Conservation (phyloP, 768 basidiomycete genomes). For the Nidularia sp. region DNA sequence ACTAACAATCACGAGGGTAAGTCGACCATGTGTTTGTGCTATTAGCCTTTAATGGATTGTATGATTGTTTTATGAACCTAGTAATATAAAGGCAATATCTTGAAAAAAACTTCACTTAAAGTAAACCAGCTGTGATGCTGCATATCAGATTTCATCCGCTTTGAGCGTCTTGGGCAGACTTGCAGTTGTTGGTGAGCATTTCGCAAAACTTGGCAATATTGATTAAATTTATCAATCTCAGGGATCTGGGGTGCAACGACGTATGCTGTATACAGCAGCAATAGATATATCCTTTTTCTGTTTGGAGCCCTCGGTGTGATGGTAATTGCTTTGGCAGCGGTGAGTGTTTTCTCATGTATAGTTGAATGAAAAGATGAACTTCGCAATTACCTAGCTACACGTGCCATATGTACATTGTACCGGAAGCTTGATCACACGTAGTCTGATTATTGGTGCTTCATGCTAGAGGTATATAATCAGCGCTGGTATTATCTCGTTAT, state of each 20-base stretch:
- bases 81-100: too few relatives aligned
- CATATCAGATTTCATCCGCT: neutral
- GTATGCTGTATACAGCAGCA: neutral
- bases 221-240: neutral
- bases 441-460: neutral
- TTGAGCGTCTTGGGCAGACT: neutral
- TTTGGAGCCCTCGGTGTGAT: neutral
- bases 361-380: neutral
- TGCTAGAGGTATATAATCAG: neutral
- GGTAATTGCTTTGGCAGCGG: neutral
- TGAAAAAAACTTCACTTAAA: neutral
- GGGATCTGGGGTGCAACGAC: neutral
- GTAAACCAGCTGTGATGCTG: neutral
- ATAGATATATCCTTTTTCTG: neutral
- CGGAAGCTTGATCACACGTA: neutral
- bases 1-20: conserved; percentile 9
- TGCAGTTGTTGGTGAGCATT: neutral
- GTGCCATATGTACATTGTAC: conserved; percentile 3
- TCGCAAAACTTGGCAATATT: neutral
- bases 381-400: neutral
- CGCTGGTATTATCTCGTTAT: neutral
- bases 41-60: neutral
- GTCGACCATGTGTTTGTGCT: neutral
- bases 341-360: neutral
- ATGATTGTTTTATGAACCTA: neutral